These are phyloP conservation scores for Cyclotella baltica DNA, from an alignment of 108 stramenopile species.

Conservation along the genomic window DNA sequence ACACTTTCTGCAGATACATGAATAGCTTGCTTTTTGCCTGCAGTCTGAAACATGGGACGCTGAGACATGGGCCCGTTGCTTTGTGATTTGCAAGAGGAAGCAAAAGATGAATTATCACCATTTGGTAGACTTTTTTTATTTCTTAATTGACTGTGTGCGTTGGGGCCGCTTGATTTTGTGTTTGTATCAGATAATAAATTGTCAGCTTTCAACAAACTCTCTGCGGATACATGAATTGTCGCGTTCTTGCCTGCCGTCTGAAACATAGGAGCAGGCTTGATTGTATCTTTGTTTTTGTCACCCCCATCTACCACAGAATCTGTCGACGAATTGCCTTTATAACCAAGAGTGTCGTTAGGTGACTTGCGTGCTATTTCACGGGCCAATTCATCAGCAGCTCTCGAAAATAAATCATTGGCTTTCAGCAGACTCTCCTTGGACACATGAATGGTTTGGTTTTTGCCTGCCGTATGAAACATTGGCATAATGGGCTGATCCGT, in stretches of 20 bases:
- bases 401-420: not conserved
- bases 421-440: not conserved
- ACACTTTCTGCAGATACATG: not conserved
- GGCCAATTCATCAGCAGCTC: not conserved
- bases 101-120: not conserved
- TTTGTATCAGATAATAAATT: not conserved
- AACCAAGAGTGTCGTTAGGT: not conserved
- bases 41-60: not conserved
- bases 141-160: no score
- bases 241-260: not conserved
- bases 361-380: not conserved
- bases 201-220: not conserved
- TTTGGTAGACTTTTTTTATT: no score
- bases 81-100: not conserved
- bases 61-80: not conserved
- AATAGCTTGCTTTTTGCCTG: not conserved
- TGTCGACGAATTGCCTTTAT: not conserved
- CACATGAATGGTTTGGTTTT: not conserved
- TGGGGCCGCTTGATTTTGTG: no score
- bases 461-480: conserved; percentile 8
- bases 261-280: no score
- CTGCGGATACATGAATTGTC: not conserved
- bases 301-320: not conserved
- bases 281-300: no score
- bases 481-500: not conserved